Conservation (phyloP, 768 basidiomycete genomes). For the Phanerochaete sordida region DNA sequence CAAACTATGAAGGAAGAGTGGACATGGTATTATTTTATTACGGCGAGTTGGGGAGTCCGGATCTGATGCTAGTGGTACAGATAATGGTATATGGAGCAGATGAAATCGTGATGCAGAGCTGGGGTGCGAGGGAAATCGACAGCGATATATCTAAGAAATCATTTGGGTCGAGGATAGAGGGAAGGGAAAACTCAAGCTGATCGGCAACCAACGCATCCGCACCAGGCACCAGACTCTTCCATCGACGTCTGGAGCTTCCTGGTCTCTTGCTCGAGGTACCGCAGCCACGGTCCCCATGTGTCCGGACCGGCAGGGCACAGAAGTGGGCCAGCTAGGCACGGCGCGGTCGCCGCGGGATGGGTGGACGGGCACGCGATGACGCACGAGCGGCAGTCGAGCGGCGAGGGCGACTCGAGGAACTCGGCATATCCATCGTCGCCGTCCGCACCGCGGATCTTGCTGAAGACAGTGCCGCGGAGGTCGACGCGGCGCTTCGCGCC, state of each 20-base stretch:
- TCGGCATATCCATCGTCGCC: constrained; percentile 10
- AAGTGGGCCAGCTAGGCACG: not conserved
- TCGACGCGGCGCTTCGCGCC: constrained; percentile 4
- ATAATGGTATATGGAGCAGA: no score
- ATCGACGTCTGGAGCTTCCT: constrained; percentile 8
- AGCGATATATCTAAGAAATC: no score
- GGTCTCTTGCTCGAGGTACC: constrained; percentile 8
- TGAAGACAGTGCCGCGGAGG: constrained; percentile 9
- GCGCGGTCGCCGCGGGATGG: not conserved
- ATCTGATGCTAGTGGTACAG: no score
- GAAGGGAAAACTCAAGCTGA: no score
- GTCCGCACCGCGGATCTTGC: constrained; percentile 11
- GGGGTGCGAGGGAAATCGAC: no score
- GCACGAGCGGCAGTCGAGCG: not conserved
- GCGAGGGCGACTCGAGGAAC: constrained; percentile 8
- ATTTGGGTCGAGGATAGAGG: no score
- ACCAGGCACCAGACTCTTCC: constrained; percentile 9
- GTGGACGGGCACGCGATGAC: not conserved
- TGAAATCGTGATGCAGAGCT: no score
- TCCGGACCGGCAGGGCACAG: not conserved
- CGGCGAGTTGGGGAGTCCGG: no score
- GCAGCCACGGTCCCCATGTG: constrained; percentile 4
- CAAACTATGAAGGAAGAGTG: no score
- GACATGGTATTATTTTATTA: no score
- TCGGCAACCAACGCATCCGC: constrained; percentile 7